Evolutionary conservation across 306 rosid species (phyloP).

Genomic region (Trifolium dubium): DNA sequence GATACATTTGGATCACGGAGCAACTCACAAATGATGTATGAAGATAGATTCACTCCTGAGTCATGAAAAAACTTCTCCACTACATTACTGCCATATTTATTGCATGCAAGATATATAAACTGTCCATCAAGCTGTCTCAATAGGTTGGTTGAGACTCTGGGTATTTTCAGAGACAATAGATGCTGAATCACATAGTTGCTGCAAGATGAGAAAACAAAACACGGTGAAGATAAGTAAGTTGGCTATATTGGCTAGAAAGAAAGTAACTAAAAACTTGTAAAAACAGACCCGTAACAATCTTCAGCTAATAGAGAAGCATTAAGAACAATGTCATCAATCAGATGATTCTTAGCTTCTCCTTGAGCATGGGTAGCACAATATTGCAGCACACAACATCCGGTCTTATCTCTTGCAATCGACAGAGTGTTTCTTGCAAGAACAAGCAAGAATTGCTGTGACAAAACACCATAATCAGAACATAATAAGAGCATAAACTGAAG

Average conservation of each 20-base stretch:
- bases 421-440: conserved; percentile 48
- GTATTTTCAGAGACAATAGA: conserved; percentile 47
- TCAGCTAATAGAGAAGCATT: conserved; percentile 47
- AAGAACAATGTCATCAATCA: conserved; percentile 42
- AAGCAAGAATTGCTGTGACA: conserved; percentile 55
- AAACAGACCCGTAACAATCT: conserved; percentile 67
- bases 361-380: conserved; percentile 48
- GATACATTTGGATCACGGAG: conserved; percentile 40
- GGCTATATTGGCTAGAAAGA: not conserved
- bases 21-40: conserved; percentile 52
- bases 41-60: conserved; percentile 37
- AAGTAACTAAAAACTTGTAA: not conserved
- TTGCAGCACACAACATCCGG: conserved; percentile 69
- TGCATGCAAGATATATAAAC: conserved; percentile 52
- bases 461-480: conserved; percentile 41
- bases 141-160: conserved; percentile 41
- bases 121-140: conserved; percentile 48
- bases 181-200: conserved; percentile 83
- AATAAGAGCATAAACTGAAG: not conserved
- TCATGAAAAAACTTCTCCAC: conserved; percentile 65
- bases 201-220: conserved; percentile 28
- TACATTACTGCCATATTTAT: conserved; percentile 77
- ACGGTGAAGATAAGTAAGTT: conserved; percentile 9
- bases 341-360: conserved; percentile 45
- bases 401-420: conserved; percentile 58